phyloP scores from a whole-genome alignment of 2,329 filamentous ascomycete species.

The Cryphonectria carpinicola region DNA sequence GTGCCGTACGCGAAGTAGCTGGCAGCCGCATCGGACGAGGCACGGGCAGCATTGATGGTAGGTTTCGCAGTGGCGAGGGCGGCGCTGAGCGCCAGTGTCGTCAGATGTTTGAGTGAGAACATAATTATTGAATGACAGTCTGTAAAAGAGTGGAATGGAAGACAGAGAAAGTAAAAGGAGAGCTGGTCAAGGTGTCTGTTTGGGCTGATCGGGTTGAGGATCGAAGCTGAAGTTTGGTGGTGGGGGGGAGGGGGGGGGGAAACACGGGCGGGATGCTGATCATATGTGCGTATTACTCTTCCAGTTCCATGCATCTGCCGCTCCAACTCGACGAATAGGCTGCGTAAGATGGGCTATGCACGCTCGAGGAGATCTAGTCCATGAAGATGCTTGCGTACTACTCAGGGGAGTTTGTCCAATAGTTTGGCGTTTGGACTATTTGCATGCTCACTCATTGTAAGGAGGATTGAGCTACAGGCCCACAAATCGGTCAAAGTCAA shows the following conservation, averaged over 20 bases:
- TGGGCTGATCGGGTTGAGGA: background rate
- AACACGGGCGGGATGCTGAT: background rate
- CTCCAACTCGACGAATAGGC: background rate
- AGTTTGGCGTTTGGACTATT: background rate
- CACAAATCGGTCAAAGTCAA: background rate
- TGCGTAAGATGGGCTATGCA: background rate
- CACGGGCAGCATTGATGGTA: background rate
- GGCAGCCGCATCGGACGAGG: background rate
- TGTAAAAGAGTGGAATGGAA: background rate
- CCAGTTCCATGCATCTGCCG: background rate
- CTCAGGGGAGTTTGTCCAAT: background rate
- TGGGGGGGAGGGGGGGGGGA: background rate
- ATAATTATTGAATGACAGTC: background rate
- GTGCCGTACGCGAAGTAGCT: background rate
- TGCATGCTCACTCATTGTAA: background rate
- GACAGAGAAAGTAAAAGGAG: background rate
- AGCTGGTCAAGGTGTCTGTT: background rate
- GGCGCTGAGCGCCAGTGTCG: background rate
- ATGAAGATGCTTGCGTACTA: constrained; percentile 6
- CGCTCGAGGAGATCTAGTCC: background rate
- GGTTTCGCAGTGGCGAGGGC: background rate
- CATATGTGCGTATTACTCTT: background rate
- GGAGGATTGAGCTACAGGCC: background rate
- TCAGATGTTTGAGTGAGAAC: background rate
- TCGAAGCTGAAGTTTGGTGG: background rate